phyloP scores from a whole-genome alignment of 2,329 filamentous ascomycete genomes.

The Hyphodiscus sp. region DNA sequence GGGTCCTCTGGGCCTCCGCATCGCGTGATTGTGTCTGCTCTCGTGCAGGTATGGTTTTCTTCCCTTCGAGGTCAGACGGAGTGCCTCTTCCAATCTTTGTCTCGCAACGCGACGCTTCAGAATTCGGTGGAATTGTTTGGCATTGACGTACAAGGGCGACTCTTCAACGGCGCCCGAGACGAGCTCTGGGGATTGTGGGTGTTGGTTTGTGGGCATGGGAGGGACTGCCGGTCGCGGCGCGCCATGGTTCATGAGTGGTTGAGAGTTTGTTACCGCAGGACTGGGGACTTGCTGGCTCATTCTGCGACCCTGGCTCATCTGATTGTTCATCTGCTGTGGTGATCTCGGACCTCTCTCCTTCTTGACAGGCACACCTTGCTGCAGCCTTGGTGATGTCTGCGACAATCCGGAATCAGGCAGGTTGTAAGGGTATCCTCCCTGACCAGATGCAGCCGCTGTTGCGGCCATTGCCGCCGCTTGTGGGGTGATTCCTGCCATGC shows the following conservation, averaged over 20 bases:
- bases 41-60: conserved; percentile 97
- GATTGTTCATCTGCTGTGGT: conserved; percentile 52
- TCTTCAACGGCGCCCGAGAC: conserved; percentile 70
- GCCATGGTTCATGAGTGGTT: conserved; percentile 68
- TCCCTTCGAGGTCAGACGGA: conserved; percentile 88
- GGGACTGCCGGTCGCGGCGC: conserved; percentile 47
- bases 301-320: conserved; percentile 54
- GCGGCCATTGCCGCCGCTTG: conserved; percentile 89
- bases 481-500: conserved; percentile 60
- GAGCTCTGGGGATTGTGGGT: conserved; percentile 73
- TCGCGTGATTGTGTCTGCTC: conserved; percentile 95
- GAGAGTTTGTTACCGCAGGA: conserved; percentile 65
- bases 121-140: conserved; percentile 97
- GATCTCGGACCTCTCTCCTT: conserved; percentile 71
- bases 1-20: conserved; percentile 88
- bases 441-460: conserved; percentile 84
- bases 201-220: conserved; percentile 54
- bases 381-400: conserved; percentile 72
- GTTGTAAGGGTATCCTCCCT: conserved; percentile 57
- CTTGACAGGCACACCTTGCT: conserved; percentile 53
- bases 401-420: conserved; percentile 61
- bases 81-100: conserved; percentile 86
- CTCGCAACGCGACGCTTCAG: conserved; percentile 88
- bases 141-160: conserved; percentile 93
- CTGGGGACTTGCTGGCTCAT: conserved; percentile 66